Percentiles rank a stretch among this genome's conserved stretches.
phyloP scores from a whole-genome alignment of 1,284 basidiomycete genomes.

The Leccinum griseonigrum region DNA sequence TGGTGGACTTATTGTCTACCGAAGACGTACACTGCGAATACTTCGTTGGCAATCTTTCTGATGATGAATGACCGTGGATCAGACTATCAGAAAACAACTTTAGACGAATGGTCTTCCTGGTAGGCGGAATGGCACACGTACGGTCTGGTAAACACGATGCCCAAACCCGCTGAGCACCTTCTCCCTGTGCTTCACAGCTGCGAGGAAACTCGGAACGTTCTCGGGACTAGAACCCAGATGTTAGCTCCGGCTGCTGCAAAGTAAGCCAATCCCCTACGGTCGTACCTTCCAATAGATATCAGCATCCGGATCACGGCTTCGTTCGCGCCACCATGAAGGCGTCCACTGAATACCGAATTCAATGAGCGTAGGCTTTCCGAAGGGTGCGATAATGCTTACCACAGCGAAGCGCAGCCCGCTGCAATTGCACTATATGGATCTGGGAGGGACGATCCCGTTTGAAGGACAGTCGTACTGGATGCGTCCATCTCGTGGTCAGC shows the following conservation, averaged over 20 bases:
- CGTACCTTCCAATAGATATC: slow-evolving; percentile 77
- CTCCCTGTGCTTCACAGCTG: slow-evolving; percentile 81
- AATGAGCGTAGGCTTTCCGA: not conserved
- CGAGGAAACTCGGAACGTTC: slow-evolving; percentile 82
- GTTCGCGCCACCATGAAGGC: slow-evolving; percentile 82
- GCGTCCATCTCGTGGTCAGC: slow-evolving; percentile 90
- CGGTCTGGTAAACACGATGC: slow-evolving; percentile 83
- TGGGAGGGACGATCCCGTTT: slow-evolving; percentile 83
- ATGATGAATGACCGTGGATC: slow-evolving; percentile 88
- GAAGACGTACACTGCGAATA: slow-evolving; percentile 68
- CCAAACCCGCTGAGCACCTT: slow-evolving; percentile 86
- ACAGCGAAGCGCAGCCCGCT: slow-evolving; percentile 81
- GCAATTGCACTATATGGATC: slow-evolving; percentile 86
- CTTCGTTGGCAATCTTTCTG: slow-evolving; percentile 83
- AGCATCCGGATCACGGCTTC: slow-evolving; percentile 91
- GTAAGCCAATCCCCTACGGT: not conserved
- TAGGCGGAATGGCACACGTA: slow-evolving; percentile 33
- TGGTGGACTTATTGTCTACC: slow-evolving; percentile 67
- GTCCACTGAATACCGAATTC: slow-evolving; percentile 52
- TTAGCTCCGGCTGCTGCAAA: not conserved
- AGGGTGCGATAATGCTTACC: slow-evolving; percentile 46
- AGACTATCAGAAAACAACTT: slow-evolving; percentile 45
- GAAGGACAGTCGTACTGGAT: slow-evolving; percentile 78
- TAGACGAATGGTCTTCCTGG: not conserved
- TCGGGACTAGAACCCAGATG: slow-evolving; percentile 50